A percentile compares a stretch with the other conserved stretches of the same genome.
These are phyloP conservation scores for Crotalaria pallida DNA, from an alignment of 306 rosid species.

Conservation along the genomic window DNA sequence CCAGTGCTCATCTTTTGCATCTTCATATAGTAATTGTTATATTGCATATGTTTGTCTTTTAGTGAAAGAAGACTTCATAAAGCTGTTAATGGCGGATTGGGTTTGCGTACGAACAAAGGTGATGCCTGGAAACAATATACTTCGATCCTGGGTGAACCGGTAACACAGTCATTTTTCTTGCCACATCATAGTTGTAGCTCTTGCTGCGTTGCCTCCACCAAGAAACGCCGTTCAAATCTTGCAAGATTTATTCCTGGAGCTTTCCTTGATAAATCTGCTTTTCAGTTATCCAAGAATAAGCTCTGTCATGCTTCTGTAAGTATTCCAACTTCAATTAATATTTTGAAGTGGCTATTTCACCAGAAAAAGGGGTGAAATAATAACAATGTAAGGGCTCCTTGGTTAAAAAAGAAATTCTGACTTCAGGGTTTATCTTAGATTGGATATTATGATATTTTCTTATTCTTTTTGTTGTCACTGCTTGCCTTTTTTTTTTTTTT, in stretches of 20 bases:
- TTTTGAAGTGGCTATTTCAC: background rate
- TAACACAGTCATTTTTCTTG: constrained; percentile 18
- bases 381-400: background rate
- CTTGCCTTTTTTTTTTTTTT: no score
- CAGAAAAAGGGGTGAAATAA: background rate
- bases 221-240: constrained; percentile 24
- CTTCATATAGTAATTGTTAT: background rate
- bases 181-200: constrained; percentile 35
- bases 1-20: background rate
- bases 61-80: constrained; percentile 35
- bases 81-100: constrained; percentile 34
- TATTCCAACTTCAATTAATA: background rate
- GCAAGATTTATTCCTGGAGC: constrained; percentile 37
- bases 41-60: background rate
- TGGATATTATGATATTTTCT: background rate
- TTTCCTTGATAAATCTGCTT: constrained; percentile 51
- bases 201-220: constrained; percentile 46
- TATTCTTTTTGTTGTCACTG: background rate
- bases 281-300: constrained; percentile 34
- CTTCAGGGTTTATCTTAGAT: background rate
- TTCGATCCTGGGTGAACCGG: constrained; percentile 35
- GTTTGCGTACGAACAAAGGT: constrained; percentile 34
- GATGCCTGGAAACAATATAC: constrained; percentile 37
- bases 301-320: constrained; percentile 44
- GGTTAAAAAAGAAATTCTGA: background rate